Conservation (phyloP, 2,329 filamentous ascomycete genomes). For the Coniella vitis region DNA sequence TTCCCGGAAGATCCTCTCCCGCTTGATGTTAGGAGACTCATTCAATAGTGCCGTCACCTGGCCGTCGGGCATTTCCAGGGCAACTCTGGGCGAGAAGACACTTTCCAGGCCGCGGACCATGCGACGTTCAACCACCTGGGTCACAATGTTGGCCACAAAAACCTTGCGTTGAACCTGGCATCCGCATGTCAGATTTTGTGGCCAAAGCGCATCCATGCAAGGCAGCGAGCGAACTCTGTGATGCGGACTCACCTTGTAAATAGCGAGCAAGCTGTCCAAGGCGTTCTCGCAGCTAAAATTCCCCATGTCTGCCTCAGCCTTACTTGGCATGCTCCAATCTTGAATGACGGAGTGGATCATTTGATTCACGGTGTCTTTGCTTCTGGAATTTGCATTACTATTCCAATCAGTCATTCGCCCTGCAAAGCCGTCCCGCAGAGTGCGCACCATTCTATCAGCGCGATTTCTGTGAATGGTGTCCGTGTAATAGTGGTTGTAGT, state of each 20-base stretch:
- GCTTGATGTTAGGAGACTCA: neutral
- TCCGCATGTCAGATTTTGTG: neutral
- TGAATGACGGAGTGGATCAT: neutral
- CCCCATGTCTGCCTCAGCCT: conserved; percentile 1
- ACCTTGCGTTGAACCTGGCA: conserved; percentile 1
- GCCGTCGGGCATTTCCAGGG: neutral
- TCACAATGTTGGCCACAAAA: conserved; percentile 3
- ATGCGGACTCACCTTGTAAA: conserved; percentile 3
- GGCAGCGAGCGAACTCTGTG: neutral
- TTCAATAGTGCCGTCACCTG: neutral
- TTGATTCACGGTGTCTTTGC: neutral
- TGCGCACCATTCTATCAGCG: neutral
- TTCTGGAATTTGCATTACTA: neutral
- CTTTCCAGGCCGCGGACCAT: neutral
- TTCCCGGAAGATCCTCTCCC: neutral
- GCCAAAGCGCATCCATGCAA: neutral
- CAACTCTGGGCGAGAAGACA: conserved; percentile 3
- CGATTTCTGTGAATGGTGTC: neutral
- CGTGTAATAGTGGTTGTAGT: conserved; percentile 8
- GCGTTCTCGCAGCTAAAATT: conserved; percentile 4
- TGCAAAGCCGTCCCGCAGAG: too few relatives aligned
- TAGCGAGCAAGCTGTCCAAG: conserved; percentile 2
- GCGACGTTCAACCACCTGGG: conserved; percentile 7
- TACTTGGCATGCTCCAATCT: neutral
- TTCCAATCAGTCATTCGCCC: too few relatives aligned